Evolutionary conservation across 1,284 basidiomycete genomes (phyloP), one percentile per base, ranked within the genome.

Genomic region (Bondarzewia mesenterica): DNA sequence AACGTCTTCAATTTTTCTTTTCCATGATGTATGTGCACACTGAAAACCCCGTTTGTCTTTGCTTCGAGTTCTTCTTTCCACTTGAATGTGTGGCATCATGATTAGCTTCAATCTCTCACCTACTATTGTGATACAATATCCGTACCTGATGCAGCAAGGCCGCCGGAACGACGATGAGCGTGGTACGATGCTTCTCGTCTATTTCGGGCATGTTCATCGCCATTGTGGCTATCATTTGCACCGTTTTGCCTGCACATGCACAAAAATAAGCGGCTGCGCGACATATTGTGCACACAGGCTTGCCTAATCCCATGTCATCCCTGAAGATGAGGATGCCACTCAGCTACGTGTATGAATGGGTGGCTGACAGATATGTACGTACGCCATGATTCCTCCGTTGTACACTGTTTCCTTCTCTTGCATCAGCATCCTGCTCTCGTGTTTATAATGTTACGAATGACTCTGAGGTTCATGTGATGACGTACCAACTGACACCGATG

Each of bases 251-350:
- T 76, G 25, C 12, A 23, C 7, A 26, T 26, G 38, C 10, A 29
- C 10, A 26, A n/a, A 45, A 21, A 49, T 10, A 21, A 18, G 35
- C 15, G 26, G 44, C 16, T n/a, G 12, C 18, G 22, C 18, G 37
- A 8, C 32, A 43, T 25, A 20, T 18, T 41, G 12, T 5, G 36
- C 36, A 10, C 12, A 7, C 12, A 47, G 23, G 50, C 57, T 44
- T 58, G 75, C 86, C 86, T 41, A 90, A 75, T 65, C 88, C 89
- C 92, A 96, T 94, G 61, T 96, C 92, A 63, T 96, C 93, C 14
- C 78, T 81, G 48, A 50, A 47, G 27, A 50, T 53, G 37, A 15
- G 43, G 14, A 47, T 35, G 40, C 46, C 21, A 26, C 52, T 43
- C 36, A 46, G 42, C n/a, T 45, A 10, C 49, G 12, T 27, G 21